Conservation (phyloP, 2,329 filamentous ascomycete species). For the Cryphonectria naterciae region DNA sequence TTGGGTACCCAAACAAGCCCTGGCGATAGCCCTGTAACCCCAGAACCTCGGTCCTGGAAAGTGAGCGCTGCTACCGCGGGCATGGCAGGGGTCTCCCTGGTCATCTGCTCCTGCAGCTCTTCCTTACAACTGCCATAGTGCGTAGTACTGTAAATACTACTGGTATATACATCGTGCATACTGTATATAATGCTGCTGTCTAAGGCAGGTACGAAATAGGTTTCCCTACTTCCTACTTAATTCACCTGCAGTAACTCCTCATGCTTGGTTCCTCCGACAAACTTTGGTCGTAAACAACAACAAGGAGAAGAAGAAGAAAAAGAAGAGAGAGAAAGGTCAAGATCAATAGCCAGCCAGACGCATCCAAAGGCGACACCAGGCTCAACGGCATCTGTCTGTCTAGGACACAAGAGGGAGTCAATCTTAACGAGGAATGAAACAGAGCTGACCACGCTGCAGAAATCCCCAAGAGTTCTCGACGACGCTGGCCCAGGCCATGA, state of each 20-base stretch:
- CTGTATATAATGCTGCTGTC: not conserved
- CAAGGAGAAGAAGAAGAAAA: too few species aligned
- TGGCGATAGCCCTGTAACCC: not conserved
- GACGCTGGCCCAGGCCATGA: not conserved
- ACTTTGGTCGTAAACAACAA: too few species aligned
- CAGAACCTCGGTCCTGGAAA: not conserved
- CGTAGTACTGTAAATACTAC: not conserved
- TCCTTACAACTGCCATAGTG: not conserved
- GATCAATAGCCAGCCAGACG: not conserved
- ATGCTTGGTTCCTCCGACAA: not conserved
- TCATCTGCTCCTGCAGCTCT: not conserved
- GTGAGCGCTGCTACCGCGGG: not conserved
- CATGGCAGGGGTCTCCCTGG: not conserved
- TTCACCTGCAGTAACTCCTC: not conserved
- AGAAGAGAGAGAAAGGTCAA: too few species aligned
- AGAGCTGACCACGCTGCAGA: not conserved
- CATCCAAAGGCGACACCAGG: not conserved
- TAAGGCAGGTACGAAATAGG: not conserved
- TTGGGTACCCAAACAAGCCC: slow-evolving; percentile 12
- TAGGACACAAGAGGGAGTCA: not conserved
- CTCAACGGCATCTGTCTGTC: not conserved
- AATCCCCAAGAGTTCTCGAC: not conserved
- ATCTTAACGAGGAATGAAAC: too few species aligned
- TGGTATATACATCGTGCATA: not conserved
- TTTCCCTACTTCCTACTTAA: not conserved